Evolutionary conservation across 164 flowering plant genomes (phyloP).

Genomic region (Stephania cephalantha): DNA sequence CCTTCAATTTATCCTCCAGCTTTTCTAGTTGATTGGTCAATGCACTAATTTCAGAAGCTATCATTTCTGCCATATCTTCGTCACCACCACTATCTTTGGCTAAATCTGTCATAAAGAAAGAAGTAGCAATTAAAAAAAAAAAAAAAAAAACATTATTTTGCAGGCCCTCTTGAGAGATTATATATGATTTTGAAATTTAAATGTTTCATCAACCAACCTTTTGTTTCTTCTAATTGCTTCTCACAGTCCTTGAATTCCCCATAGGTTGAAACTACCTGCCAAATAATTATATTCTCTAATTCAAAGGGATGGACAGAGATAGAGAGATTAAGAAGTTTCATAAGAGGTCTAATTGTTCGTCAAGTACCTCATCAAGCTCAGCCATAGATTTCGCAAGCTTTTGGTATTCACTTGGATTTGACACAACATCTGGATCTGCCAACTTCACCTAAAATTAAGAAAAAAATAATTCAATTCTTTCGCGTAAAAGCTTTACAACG

Average conservation of each 20-base stretch:
- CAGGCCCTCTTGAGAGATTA: background rate
- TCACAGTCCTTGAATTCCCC: constrained; percentile 77
- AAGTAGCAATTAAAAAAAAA: background rate
- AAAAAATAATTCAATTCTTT: background rate
- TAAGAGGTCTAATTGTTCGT: background rate
- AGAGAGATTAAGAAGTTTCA: background rate
- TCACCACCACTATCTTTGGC: constrained; percentile 69
- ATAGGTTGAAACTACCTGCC: constrained; percentile 67
- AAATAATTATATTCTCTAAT: background rate
- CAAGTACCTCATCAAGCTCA: constrained; percentile 81
- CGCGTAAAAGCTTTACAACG: background rate
- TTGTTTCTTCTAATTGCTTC: constrained; percentile 77
- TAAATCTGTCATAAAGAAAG: constrained; percentile 44
- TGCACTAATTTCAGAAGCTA: constrained; percentile 57
- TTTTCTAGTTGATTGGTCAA: constrained; percentile 55
- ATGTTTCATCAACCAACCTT: constrained; percentile 40
- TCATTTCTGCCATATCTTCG: constrained; percentile 94
- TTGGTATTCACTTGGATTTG: constrained; percentile 86
- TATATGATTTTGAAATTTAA: background rate
- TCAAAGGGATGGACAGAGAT: background rate
- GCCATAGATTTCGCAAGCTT: constrained; percentile 87
- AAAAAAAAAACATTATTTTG: background rate
- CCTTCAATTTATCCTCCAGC: constrained; percentile 86
- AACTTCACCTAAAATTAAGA: constrained; percentile 57
- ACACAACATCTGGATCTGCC: constrained; percentile 90